A percentile compares a stretch with the other conserved stretches of the same genome.
These are phyloP conservation scores for Hyphopichia fennica DNA, from an alignment of 1,139 yeast genomes.

Conservation along the genomic window DNA sequence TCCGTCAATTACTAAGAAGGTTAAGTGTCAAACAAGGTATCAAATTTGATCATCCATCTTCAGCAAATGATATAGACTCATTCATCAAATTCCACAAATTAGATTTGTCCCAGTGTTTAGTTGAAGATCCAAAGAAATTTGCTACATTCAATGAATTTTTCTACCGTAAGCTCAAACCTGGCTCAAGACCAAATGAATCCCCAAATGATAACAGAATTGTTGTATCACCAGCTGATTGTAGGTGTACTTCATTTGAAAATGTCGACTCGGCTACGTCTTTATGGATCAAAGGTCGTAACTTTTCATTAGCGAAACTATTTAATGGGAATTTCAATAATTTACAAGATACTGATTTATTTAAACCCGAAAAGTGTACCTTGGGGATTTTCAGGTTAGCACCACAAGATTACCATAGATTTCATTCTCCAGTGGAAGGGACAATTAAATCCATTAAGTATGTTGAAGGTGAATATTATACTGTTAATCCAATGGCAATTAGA, in stretches of 20 bases:
- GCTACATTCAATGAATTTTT: constrained; percentile 86
- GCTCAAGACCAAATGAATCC: constrained; percentile 70
- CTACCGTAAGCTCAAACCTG: constrained; percentile 72
- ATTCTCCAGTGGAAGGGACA: constrained; percentile 77
- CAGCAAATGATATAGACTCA: constrained; percentile 66
- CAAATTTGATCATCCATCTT: constrained; percentile 73
- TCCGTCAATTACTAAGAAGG: constrained; percentile 57
- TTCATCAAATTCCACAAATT: constrained; percentile 81
- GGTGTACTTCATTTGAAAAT: constrained; percentile 70
- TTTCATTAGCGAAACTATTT: constrained; percentile 65
- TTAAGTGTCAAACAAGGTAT: constrained; percentile 79
- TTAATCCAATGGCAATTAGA: constrained; percentile 95
- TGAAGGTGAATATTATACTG: constrained; percentile 92
- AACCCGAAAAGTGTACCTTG: constrained; percentile 52
- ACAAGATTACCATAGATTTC: constrained; percentile 95
- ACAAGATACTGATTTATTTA: constrained; percentile 41
- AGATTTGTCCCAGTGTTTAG: constrained; percentile 67
- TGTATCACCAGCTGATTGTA: constrained; percentile 85
- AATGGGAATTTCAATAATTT: constrained; percentile 55
- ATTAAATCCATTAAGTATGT: constrained; percentile 67
- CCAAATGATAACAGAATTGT: constrained; percentile 47
- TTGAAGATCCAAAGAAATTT: constrained; percentile 50
- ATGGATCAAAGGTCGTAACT: constrained; percentile 89
- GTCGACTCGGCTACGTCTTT: constrained; percentile 67
- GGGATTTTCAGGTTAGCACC: constrained; percentile 91